Conservation (phyloP, 495 filamentous ascomycete species). For the Pseudoneurospora amorphoporcata region DNA sequence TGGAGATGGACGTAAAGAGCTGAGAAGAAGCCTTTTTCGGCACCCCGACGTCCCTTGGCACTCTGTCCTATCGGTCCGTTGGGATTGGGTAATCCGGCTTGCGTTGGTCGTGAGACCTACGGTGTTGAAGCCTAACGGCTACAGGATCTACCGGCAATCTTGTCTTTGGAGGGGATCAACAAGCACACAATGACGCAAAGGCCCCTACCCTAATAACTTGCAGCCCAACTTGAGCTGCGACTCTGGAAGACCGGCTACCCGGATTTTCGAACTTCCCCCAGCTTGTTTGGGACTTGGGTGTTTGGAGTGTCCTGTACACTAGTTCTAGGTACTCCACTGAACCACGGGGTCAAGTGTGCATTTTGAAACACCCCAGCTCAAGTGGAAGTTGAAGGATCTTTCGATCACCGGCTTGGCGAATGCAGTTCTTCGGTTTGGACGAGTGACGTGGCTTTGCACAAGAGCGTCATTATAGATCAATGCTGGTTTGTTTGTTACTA, state of each 20-base stretch:
- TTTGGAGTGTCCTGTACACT: no score
- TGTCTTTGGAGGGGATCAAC: no score
- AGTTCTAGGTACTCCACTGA: neutral
- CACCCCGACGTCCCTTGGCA: neutral
- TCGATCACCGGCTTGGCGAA: neutral
- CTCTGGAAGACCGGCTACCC: no score
- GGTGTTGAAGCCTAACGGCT: neutral
- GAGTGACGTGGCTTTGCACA: neutral
- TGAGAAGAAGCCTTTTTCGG: neutral
- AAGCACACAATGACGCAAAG: no score
- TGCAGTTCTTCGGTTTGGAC: neutral
- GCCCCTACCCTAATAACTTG: no score
- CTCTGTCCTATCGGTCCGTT: neutral
- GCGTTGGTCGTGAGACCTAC: neutral
- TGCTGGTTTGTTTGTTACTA: no score
- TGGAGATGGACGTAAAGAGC: neutral
- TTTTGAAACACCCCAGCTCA: neutral
- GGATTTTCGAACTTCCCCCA: neutral
- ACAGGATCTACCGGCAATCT: neutral
- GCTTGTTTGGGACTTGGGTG: neutral
- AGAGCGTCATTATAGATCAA: neutral
- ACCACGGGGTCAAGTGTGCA: neutral
- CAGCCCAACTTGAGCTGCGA: no score
- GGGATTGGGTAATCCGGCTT: neutral
- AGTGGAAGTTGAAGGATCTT: neutral